Conservation (phyloP, 1,139 yeast genomes). For the Zhuliangozyma blackwelliae region DNA sequence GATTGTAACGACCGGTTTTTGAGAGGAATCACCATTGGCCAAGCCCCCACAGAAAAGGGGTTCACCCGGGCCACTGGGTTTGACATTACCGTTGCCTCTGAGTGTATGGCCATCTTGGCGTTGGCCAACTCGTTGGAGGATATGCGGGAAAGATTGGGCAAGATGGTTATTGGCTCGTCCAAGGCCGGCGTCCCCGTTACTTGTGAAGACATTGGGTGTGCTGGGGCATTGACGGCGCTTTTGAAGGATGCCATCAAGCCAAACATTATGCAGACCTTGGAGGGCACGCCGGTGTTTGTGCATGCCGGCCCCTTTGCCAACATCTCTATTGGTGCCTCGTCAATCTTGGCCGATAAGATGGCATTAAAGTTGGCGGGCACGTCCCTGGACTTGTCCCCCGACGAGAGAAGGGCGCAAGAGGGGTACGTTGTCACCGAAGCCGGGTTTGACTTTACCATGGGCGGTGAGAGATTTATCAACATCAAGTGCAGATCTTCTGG, state of each 20-base stretch:
- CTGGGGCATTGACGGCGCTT: constrained; percentile 94
- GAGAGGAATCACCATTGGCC: constrained; percentile 88
- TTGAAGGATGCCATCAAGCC: constrained; percentile 97
- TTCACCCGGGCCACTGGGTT: constrained; percentile 86
- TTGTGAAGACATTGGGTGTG: constrained; percentile 94
- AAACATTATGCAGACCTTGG: constrained; percentile 95
- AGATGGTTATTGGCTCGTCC: constrained; percentile 85
- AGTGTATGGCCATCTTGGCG: constrained; percentile 98
- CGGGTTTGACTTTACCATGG: constrained; percentile 99
- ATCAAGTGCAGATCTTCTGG: constrained; percentile 96
- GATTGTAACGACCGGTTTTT: constrained; percentile 94
- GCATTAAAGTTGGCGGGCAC: constrained; percentile 91
- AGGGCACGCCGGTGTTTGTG: constrained; percentile 96
- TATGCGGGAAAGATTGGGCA: constrained; percentile 86
- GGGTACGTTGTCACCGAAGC: constrained; percentile 98
- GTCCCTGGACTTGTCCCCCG: constrained; percentile 41
- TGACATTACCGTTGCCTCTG: constrained; percentile 95
- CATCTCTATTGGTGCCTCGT: constrained; percentile 94
- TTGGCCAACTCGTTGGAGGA: constrained; percentile 76
- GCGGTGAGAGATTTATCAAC: constrained; percentile 96
- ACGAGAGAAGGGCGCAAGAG: constrained; percentile 55
- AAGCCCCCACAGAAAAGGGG: constrained; percentile 94
- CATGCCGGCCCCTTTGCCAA: constrained; percentile 99
- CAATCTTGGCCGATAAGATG: constrained; percentile 92
- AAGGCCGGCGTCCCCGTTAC: constrained; percentile 85